A percentile compares a stretch with the other conserved stretches of the same genome.
Conservation (phyloP, 2,329 filamentous ascomycete species). For the Paecilomyces variotii region DNA sequence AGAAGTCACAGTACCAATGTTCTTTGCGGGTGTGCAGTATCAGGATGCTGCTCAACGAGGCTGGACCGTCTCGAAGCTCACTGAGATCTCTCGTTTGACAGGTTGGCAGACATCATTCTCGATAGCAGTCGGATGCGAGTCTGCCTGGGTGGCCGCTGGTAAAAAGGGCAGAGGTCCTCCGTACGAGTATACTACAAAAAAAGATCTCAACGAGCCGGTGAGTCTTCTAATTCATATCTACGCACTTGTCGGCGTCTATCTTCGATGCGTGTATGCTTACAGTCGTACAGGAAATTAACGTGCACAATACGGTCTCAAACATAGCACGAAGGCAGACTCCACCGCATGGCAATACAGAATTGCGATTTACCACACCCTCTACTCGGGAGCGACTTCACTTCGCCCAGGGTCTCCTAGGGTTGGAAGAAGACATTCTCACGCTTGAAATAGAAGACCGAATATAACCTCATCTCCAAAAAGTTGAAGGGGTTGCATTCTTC, state of each 20-base stretch:
- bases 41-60: conserved; percentile 62
- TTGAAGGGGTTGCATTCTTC: background rate
- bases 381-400: conserved; percentile 60
- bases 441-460: conserved; percentile 44
- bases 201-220: conserved; percentile 11
- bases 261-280: background rate
- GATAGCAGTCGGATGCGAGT: conserved; percentile 78
- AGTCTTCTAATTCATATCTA: conserved; percentile 12
- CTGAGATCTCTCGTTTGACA: conserved; percentile 68
- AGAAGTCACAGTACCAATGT: conserved; percentile 73
- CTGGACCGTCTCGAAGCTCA: conserved; percentile 68
- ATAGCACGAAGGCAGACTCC: background rate
- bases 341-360: conserved; percentile 30
- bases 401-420: conserved; percentile 68
- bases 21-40: conserved; percentile 80
- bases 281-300: background rate
- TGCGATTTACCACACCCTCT: conserved; percentile 53
- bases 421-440: conserved; percentile 66
- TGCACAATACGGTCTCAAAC: background rate
- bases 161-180: conserved; percentile 67
- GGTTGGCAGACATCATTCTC: conserved; percentile 80
- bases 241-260: background rate
- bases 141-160: conserved; percentile 69
- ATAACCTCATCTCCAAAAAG: background rate
- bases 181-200: conserved; percentile 47